phyloP scores from a whole-genome alignment of 371 early-diverging fungal species.

The Syncephalastrum sp. region DNA sequence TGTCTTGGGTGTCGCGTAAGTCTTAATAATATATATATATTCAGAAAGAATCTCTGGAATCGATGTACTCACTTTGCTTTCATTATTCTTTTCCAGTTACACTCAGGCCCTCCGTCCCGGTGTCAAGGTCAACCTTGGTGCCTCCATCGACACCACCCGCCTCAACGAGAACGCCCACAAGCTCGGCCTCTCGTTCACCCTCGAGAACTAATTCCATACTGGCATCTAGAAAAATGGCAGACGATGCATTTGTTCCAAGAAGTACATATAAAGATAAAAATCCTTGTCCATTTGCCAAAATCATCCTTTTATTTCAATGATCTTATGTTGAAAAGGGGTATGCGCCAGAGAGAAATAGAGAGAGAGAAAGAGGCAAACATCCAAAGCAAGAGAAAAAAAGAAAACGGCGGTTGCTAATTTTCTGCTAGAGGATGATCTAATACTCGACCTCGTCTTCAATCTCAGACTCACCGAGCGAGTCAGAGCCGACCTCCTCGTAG shows the following conservation, averaged over 20 bases:
- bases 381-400: background rate
- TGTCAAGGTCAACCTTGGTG: constrained; percentile 92
- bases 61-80: background rate
- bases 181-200: constrained; percentile 88
- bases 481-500: constrained; percentile 95
- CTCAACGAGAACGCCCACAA: constrained; percentile 94
- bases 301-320: too few species aligned
- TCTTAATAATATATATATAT: too few species aligned
- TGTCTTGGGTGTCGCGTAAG: constrained; percentile 80
- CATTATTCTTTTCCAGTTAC: constrained; percentile 45
- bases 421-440: too few species aligned
- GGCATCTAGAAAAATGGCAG: too few species aligned
- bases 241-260: too few species aligned
- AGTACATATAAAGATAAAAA: too few species aligned
- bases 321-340: too few species aligned
- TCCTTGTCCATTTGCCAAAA: too few species aligned
- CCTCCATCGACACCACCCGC: constrained; percentile 88
- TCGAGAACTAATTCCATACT: constrained; percentile 66
- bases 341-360: background rate
- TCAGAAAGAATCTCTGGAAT: too few species aligned
- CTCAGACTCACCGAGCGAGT: constrained; percentile 56
- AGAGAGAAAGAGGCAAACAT: background rate
- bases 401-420: background rate
- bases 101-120: constrained; percentile 93
- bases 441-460: constrained; percentile 57